phyloP scores from a whole-genome alignment of 2,329 filamentous ascomycete genomes.

The Geosmithia flava region DNA sequence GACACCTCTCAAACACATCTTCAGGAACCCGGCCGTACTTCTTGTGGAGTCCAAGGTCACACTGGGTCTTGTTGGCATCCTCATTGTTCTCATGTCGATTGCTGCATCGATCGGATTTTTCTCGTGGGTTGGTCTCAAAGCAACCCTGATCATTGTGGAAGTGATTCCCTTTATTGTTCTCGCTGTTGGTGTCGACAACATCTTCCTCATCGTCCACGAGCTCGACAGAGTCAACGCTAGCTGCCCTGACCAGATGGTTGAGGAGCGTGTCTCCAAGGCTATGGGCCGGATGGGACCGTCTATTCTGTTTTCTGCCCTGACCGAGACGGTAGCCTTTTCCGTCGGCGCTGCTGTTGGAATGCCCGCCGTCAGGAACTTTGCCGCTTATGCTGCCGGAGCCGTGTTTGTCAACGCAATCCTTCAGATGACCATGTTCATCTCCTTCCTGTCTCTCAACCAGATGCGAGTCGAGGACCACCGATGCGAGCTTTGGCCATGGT shows the following conservation, averaged over 20 bases:
- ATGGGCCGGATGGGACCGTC: conserved; percentile 96
- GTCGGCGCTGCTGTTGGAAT: conserved; percentile 91
- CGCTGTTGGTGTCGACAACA: conserved; percentile 96
- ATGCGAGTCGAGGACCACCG: conserved; percentile 76
- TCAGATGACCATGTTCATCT: conserved; percentile 94
- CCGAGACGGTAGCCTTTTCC: conserved; percentile 87
- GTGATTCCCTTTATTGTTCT: conserved; percentile 96
- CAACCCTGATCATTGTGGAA: conserved; percentile 94
- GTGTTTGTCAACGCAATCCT: conserved; percentile 96
- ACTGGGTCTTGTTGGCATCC: conserved; percentile 82
- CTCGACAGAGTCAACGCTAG: conserved; percentile 91
- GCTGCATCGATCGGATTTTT: conserved; percentile 91
- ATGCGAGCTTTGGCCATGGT: conserved; percentile 84
- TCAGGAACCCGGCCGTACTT: conserved; percentile 71
- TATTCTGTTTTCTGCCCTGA: conserved; percentile 87
- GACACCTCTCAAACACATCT: conserved; percentile 66
- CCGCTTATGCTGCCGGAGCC: conserved; percentile 87
- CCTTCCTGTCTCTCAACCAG: conserved; percentile 84
- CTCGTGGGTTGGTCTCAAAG: conserved; percentile 82
- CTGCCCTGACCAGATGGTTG: conserved; percentile 78
- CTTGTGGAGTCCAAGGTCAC: conserved; percentile 96
- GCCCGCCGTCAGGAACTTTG: conserved; percentile 96
- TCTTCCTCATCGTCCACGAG: conserved; percentile 96
- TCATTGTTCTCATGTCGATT: conserved; percentile 97
- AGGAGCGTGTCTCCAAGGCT: conserved; percentile 74